Evolutionary conservation across 176 grass and related monocot species (phyloP), one percentile per base, ranked within the genome.

Genomic region (Guadua angustifolia): DNA sequence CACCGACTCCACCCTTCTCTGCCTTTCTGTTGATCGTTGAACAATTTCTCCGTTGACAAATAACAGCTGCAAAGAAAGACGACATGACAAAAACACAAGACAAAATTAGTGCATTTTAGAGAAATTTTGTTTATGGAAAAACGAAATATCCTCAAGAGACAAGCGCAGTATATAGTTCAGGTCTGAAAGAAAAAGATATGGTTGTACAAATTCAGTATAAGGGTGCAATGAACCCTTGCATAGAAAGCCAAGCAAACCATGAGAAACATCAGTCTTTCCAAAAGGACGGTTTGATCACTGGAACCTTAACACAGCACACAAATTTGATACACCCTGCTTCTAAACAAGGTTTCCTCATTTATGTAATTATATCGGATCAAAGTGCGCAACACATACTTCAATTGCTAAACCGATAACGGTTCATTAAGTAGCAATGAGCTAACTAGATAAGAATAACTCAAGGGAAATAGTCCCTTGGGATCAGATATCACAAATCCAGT

Each of bases 21-120:
- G 96, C 74, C 96, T 94, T 75, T 99, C 96, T 9, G 96, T 91
- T 18, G 96, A 95, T 63, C 96, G 73, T 26, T 95, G 93, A 46
- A 95, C 93, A 9, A 99, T 99, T 74, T 95, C 93, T 33, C 96
- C 96, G 17, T 95, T 94, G 33, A 92, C 91, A 74, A 99, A 94
- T n/a, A 99, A 88, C 96, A 42, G 96, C 96, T 99, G 91, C 86
- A 89, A 53, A 87, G 26, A 71, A 38, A 75, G n/a, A 46, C 2
- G 82, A 22, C 46, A 75, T 51, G 67, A 90, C 90, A 66, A 90
- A 53, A 73, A 88, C 45, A 9, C 51, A 2, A 50, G 3, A 64
- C 17, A 11, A 35, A 0, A 26, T 45, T 17, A 9, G 19, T 35
- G 3, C 15, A 26, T 75, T 53, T 45, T 21, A 10, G 11, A 55